Evolutionary conservation across 306 rosid species (phyloP).

Genomic region (Sphenostylis stenocarpa): DNA sequence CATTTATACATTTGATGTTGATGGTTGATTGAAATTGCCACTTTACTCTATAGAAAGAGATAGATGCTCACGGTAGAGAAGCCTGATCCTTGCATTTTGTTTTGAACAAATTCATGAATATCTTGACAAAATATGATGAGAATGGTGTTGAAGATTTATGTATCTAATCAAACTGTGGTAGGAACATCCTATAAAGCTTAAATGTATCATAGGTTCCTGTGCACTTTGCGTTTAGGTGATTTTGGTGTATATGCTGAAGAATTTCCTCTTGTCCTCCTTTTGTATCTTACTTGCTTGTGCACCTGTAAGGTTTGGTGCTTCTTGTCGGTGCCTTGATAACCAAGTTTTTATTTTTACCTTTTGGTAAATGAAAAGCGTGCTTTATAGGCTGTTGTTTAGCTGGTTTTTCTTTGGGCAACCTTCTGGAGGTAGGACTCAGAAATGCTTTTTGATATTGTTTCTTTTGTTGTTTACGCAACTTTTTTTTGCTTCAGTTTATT

Average conservation of each 20-base stretch:
- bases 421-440: constrained; percentile 2
- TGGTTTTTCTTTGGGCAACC: constrained; percentile 13
- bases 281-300: constrained; percentile 16
- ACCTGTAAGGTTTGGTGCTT: neutral
- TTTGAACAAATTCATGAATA: neutral
- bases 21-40: neutral
- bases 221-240: constrained; percentile 10
- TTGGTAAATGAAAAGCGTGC: neutral
- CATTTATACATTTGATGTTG: neutral
- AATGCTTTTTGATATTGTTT: constrained; percentile 26
- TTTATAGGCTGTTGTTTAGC: neutral
- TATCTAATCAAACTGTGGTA: neutral
- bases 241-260: neutral
- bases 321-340: neutral
- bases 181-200: constrained; percentile 12
- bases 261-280: neutral
- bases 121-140: neutral
- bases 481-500: neutral
- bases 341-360: constrained; percentile 7
- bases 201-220: neutral
- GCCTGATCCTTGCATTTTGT: neutral
- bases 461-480: neutral
- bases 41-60: too few relatives aligned
- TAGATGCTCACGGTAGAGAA: too few relatives aligned
- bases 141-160: neutral